phyloP scores from a whole-genome alignment of 2,329 filamentous ascomycete genomes.

The Aspergillus ruber region DNA sequence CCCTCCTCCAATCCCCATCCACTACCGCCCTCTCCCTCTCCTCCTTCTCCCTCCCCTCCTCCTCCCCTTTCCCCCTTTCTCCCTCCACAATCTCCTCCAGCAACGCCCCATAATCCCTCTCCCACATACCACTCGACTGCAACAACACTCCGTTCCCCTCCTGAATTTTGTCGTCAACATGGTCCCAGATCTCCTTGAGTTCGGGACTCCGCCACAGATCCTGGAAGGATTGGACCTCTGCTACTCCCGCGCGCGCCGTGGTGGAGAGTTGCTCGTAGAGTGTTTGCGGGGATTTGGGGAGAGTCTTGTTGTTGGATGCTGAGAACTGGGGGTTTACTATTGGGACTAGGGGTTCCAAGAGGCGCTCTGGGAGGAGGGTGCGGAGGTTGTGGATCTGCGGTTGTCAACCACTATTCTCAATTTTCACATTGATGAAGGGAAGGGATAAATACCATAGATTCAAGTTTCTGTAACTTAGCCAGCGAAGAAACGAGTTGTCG shows the following conservation, averaged over 20 bases:
- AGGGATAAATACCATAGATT: conserved; percentile 20
- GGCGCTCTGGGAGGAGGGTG: conserved; percentile 33
- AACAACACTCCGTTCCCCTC: conserved; percentile 32
- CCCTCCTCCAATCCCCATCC: conserved; percentile 26
- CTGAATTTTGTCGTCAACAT: conserved; percentile 28
- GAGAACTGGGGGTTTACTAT: conserved; percentile 25
- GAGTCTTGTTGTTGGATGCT: conserved; percentile 6
- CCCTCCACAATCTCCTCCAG: conserved; percentile 24
- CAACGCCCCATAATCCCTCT: conserved; percentile 33
- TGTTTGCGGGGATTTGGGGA: conserved; percentile 28
- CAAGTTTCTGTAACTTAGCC: conserved; percentile 35
- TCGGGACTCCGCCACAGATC: conserved; percentile 35
- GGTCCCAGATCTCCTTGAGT: conserved; percentile 33
- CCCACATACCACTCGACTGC: conserved; percentile 35
- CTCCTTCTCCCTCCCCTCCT: conserved; percentile 19
- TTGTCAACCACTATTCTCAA: not conserved
- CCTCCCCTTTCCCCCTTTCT: conserved; percentile 22
- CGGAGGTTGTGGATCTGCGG: conserved; percentile 38
- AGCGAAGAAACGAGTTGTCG: conserved; percentile 34
- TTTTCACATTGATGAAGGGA: not conserved
- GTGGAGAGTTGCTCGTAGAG: conserved; percentile 30
- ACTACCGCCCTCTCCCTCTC: conserved; percentile 22
- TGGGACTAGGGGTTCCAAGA: conserved; percentile 35
- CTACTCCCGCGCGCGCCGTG: conserved; percentile 28
- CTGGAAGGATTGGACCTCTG: conserved; percentile 34